These are phyloP conservation scores for Mycena maculata DNA, from an alignment of 768 basidiomycete species.

Conservation along the genomic window DNA sequence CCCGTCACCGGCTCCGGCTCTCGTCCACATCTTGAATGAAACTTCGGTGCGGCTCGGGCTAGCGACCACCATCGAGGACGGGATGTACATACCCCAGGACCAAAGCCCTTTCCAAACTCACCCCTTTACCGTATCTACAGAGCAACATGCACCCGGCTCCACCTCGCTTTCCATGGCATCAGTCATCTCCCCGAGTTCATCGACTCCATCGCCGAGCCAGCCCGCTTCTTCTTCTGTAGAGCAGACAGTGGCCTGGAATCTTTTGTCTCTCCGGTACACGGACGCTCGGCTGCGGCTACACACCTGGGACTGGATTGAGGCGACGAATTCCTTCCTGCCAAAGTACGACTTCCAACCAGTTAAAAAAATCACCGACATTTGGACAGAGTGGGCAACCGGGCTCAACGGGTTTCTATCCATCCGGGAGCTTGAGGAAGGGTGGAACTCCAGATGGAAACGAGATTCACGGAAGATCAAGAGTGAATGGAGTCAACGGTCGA, in stretches of 20 bases:
- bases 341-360: not conserved
- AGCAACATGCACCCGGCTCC: not conserved
- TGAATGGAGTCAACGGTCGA: conserved; percentile 5
- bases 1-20: not conserved
- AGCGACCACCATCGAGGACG: too few species aligned
- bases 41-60: not conserved
- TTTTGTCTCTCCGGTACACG: not conserved
- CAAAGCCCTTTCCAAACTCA: too few species aligned
- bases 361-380: conserved; percentile 14
- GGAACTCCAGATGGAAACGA: not conserved
- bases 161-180: not conserved
- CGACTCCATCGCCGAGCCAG: not conserved
- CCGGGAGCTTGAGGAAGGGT: conserved; percentile 16
- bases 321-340: not conserved
- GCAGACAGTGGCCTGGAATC: conserved; percentile 11
- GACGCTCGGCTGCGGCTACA: conserved; percentile 2
- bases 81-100: too few species aligned
- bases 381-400: conserved; percentile 10
- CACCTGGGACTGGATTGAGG: conserved; percentile 12
- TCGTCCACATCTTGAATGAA: not conserved
- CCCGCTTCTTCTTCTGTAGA: not conserved
- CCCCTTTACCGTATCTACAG: too few species aligned
- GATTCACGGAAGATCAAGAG: not conserved
- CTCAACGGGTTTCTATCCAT: conserved; percentile 12
- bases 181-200: not conserved